Evolutionary conservation across 2,329 filamentous ascomycete genomes (phyloP), one percentile per base, ranked within the genome.

Genomic region (Apiospora rasikravindrae): DNA sequence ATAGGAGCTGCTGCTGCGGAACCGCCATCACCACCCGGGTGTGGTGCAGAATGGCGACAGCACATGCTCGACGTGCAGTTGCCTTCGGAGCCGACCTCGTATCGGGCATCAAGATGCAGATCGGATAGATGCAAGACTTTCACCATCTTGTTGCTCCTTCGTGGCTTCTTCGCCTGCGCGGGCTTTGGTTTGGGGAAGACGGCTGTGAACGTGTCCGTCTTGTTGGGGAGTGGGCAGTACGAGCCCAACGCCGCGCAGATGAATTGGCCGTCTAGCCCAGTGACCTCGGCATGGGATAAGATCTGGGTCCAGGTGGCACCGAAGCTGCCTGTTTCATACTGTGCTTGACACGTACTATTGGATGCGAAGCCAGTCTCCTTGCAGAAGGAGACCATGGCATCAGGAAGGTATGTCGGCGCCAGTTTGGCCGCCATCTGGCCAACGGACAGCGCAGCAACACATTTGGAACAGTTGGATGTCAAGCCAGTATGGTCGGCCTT

Each of bases 221-320:
- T 85, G 0, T 77, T 77, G 7, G 88, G 88, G 16, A 77, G 76
- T 0, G 82, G 78, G 76, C 89, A 90, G 76, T 86, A 88, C 6
- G 77, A 83, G 70, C 82, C 84, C 6, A 90, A 75, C 22, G 81
- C 84, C 74, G 86, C 84, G 81, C 88, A 90, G 66, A 91, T 89
- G 73, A 88, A 89, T 71, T 84, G 80, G 6, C 88, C 89, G 77
- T 91, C 89, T 2, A 86, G 80, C 11, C 88, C 88, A 26, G 81
- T 80, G 11, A 90, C 82, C 76, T 90, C 84, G 10, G 87, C 88
- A 61, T 85, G 81, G 2, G 86, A 83, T 44, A 91, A 80, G 1
- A 90, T 82, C 75, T 90, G 88, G 5, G 88, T 88, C 88, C 87
- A 90, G 71, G 88, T 83, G 0, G 86, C 85, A 24, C 89, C 88